phyloP scores from a whole-genome alignment of 768 basidiomycete species.

The Russula earlei region DNA sequence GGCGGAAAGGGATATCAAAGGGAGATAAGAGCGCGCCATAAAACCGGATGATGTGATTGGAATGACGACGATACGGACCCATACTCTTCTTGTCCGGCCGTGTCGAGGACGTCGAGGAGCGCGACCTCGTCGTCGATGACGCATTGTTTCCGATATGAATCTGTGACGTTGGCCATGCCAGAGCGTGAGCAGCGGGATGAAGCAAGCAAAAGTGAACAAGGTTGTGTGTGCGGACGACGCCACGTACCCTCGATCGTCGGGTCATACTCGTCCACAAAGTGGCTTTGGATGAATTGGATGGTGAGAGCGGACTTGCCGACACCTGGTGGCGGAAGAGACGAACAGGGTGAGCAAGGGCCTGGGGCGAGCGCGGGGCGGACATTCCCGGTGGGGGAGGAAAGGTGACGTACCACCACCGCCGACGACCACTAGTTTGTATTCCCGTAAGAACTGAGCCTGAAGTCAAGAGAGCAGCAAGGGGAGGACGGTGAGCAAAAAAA shows the following conservation, averaged over 20 bases:
- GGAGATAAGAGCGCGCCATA: constrained; percentile 7
- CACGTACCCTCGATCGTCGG: constrained; percentile 90
- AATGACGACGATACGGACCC: constrained; percentile 47
- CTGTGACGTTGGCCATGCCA: constrained; percentile 35
- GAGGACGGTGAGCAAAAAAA: not conserved
- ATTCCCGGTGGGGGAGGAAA: not conserved
- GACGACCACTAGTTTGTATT: constrained; percentile 98
- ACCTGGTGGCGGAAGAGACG: constrained; percentile 29
- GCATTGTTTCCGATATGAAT: constrained; percentile 95
- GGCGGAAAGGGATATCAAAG: not conserved
- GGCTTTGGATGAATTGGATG: constrained; percentile 96
- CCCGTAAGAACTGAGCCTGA: constrained; percentile 83
- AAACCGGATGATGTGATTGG: too few species aligned
- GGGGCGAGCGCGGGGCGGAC: not conserved
- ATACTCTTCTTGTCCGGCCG: constrained; percentile 97
- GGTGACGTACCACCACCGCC: constrained; percentile 80
- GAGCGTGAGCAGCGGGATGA: not conserved
- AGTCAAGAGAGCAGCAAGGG: not conserved
- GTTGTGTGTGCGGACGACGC: too few species aligned
- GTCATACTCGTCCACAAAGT: constrained; percentile 89
- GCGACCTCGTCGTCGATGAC: constrained; percentile 99
- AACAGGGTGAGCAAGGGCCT: not conserved
- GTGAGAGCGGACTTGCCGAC: constrained; percentile 89
- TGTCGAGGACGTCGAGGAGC: constrained; percentile 91
- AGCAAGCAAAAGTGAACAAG: not conserved